These are phyloP conservation scores for Misopates orontium DNA, from an alignment of 257 asterid genomes.

Conservation along the genomic window DNA sequence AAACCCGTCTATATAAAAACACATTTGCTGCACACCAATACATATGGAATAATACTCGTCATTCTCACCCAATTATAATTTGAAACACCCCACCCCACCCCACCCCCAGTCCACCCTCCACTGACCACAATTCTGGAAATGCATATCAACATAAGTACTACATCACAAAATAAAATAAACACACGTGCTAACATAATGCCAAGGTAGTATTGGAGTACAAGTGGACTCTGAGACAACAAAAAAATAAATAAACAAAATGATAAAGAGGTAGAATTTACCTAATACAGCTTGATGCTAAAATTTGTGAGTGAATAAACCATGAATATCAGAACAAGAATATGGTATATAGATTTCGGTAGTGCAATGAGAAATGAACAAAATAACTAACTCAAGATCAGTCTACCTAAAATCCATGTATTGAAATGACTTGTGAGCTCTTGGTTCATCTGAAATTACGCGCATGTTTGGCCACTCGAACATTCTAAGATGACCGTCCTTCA, in stretches of 20 bases:
- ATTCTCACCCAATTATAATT: neutral
- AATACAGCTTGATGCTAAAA: slow-evolving; percentile 18
- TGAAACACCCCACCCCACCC: neutral
- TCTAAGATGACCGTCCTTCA: slow-evolving; percentile 91
- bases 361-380: slow-evolving; percentile 6
- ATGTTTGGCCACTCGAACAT: slow-evolving; percentile 90
- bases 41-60: too few relatives aligned
- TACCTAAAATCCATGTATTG: slow-evolving; percentile 98
- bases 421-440: slow-evolving; percentile 92
- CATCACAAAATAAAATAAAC: slow-evolving; percentile 4
- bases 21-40: too few relatives aligned
- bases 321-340: slow-evolving; percentile 14
- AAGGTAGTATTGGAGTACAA: slow-evolving; percentile 22
- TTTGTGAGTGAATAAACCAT: neutral
- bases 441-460: slow-evolving; percentile 73
- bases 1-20: too few relatives aligned
- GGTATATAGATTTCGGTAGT: neutral
- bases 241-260: neutral
- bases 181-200: neutral
- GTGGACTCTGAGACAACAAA: slow-evolving; percentile 17
- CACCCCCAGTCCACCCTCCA: neutral
- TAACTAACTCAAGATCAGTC: slow-evolving; percentile 13
- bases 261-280: slow-evolving; percentile 12
- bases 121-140: neutral
- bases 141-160: neutral